Conservation (phyloP, 83 land plant genomes). For the Picea abies region DNA sequence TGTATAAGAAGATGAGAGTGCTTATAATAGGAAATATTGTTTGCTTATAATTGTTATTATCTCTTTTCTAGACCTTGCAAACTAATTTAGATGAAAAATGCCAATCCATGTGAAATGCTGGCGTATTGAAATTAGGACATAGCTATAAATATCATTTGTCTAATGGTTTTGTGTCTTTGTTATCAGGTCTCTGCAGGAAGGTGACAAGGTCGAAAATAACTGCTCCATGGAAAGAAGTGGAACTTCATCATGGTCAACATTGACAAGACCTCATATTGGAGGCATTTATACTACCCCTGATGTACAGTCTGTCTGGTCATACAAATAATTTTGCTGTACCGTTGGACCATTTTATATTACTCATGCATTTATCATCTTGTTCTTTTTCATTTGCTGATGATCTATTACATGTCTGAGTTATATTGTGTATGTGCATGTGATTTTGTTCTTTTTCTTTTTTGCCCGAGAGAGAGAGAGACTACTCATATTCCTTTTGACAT, state of each 20-base stretch:
- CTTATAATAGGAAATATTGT: not conserved
- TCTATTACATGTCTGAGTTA: too few relatives aligned
- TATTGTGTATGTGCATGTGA: too few relatives aligned
- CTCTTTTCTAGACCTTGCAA: not conserved
- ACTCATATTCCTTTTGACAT: too few relatives aligned
- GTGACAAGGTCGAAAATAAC: conserved; percentile 3
- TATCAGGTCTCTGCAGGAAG: conserved; percentile 3
- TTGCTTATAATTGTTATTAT: not conserved
- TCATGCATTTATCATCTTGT: too few relatives aligned
- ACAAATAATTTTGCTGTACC: conserved; percentile 10
- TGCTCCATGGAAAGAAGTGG: conserved; percentile 6
- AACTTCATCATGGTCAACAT: not conserved
- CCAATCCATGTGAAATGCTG: too few relatives aligned
- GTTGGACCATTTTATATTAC: too few relatives aligned
- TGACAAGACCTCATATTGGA: conserved; percentile 18
- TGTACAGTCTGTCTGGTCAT: conserved; percentile 23
- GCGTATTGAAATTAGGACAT: too few relatives aligned
- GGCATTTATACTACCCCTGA: conserved; percentile 18
- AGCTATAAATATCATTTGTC: not conserved
- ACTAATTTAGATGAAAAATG: not conserved
- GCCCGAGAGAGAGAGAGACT: too few relatives aligned
- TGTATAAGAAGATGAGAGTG: not conserved
- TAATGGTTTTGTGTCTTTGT: not conserved
- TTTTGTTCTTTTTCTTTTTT: too few relatives aligned
- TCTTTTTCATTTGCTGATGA: too few relatives aligned